Base-by-base conservation (phyloP, 2,329 filamentous ascomycete species). In the Pestalotiopsis sp. region DNA sequence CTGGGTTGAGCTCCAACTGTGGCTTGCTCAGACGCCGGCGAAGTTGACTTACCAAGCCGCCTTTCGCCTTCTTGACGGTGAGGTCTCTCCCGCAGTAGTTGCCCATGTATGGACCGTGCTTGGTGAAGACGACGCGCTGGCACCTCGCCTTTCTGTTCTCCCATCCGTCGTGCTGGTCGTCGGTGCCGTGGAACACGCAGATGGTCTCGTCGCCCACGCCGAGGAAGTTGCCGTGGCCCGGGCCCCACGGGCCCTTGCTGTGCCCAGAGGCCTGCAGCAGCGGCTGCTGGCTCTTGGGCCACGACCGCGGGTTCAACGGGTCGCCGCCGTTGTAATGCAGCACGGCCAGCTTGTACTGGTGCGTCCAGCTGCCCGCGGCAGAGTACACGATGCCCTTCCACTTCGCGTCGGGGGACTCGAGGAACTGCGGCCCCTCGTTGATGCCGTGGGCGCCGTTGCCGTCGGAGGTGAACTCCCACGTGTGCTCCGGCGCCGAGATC, bases 351-450 rank as follows among this genome's bases (percentile, higher is more conserved):
- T 79, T 79, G 71, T 79, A 79, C 64, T 78, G 74, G 67, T 73
- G 72, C 11, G 77, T 79, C 77, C 77, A 79, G 64, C 74, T 76
- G 23, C 76, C 77, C 1, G 76, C 77, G 49, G 76, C 77, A 27
- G 73, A 75, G 65, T 75, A 79, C 5, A 73, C 76, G 5, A 79
- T 69, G 9, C 77, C 77, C 39, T 70, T 70, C 77, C 77, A 79
- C 17, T 63, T 56, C 13, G 74, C 75, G 41, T 78, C 75, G 1
- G 76, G 77, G 4, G 76, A 72, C 9, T 69, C 20, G 58, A 79
- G 69, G 69, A 76, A 79, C 69, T 79, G 77, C 67, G 77, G 77
- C 0, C 77, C 77, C 69, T 79, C 77, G 70, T 78, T 78, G 69
- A 79, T 78, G 20, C 75, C 76, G 68, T 78, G 76, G 4, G 71